phyloP scores from a whole-genome alignment of 2,329 filamentous ascomycete genomes.

The Plectosphaerella cucumerina region DNA sequence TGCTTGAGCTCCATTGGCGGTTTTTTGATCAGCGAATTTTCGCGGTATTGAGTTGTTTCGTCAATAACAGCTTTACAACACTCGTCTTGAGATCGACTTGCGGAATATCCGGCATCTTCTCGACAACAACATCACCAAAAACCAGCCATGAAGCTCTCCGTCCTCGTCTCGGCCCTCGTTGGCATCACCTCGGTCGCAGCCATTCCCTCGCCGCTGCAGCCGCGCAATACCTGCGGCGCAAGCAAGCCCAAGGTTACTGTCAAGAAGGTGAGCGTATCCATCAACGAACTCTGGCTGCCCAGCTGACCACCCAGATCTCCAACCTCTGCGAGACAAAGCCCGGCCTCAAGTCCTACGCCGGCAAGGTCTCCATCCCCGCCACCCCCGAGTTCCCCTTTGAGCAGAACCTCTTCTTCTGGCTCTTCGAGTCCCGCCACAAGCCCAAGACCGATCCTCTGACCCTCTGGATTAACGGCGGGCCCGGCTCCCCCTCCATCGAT shows the following conservation, averaged over 20 bases:
- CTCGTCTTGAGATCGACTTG: too few species aligned
- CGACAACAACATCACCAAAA: neutral
- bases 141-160: neutral
- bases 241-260: neutral
- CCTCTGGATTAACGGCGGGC: constrained; percentile 51
- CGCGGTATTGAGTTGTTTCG: too few species aligned
- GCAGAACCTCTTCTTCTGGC: constrained; percentile 17
- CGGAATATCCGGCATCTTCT: neutral
- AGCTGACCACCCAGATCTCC: neutral
- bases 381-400: constrained; percentile 9
- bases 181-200: neutral
- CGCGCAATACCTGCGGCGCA: neutral
- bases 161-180: neutral
- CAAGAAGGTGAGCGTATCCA: neutral
- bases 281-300: neutral
- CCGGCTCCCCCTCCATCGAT: constrained; percentile 41
- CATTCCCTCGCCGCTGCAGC: neutral
- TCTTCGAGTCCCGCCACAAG: constrained; percentile 23
- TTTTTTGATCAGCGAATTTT: too few species aligned
- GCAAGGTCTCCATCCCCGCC: constrained; percentile 56
- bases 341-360: constrained; percentile 61
- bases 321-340: constrained; percentile 45
- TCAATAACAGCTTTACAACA: too few species aligned
- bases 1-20: too few species aligned
- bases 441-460: constrained; percentile 38